Conservation (phyloP, 768 basidiomycete species). For the Strobilomyces echinocephalus region DNA sequence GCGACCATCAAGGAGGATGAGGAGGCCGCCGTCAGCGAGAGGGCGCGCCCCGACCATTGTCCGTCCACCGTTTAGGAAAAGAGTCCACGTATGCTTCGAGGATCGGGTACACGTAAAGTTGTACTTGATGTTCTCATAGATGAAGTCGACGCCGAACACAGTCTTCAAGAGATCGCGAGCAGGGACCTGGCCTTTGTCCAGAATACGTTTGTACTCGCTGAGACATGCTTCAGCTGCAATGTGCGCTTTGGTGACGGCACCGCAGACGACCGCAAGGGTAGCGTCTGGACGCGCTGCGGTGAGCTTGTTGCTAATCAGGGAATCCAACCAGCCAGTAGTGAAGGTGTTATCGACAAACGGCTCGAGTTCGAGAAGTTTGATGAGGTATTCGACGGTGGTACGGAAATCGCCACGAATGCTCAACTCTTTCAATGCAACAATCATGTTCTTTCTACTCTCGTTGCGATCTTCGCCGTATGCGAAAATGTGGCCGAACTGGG, state of each 20-base stretch:
- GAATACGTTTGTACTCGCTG: conserved; percentile 87
- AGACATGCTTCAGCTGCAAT: conserved; percentile 86
- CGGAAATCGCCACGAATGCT: conserved; percentile 99
- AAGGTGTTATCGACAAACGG: conserved; percentile 97
- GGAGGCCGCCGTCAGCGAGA: conserved; percentile 90
- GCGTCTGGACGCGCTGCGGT: conserved; percentile 95
- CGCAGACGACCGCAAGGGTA: conserved; percentile 91
- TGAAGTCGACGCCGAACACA: conserved; percentile 94
- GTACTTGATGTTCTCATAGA: conserved; percentile 93
- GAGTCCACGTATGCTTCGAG: conserved; percentile 82
- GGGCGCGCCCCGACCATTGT: conserved; percentile 90
- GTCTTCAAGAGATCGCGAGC: conserved; percentile 93
- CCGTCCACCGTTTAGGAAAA: conserved; percentile 93
- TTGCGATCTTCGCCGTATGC: conserved; percentile 95
- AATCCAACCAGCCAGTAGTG: conserved; percentile 98
- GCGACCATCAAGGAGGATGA: conserved; percentile 86
- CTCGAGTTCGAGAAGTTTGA: conserved; percentile 93
- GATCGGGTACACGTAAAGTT: conserved; percentile 94
- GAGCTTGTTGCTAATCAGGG: conserved; percentile 92
- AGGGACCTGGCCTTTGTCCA: conserved; percentile 98
- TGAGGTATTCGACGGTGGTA: conserved; percentile 97
- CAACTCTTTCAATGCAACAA: conserved; percentile 95
- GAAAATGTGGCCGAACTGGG: conserved; percentile 99
- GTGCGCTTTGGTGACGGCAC: conserved; percentile 93
- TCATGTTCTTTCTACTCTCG: conserved; percentile 98